Percentiles rank a stretch among this genome's conserved stretches.
Conservation (phyloP, 139 green algal species). For the Raphidocelis subcapitata region DNA sequence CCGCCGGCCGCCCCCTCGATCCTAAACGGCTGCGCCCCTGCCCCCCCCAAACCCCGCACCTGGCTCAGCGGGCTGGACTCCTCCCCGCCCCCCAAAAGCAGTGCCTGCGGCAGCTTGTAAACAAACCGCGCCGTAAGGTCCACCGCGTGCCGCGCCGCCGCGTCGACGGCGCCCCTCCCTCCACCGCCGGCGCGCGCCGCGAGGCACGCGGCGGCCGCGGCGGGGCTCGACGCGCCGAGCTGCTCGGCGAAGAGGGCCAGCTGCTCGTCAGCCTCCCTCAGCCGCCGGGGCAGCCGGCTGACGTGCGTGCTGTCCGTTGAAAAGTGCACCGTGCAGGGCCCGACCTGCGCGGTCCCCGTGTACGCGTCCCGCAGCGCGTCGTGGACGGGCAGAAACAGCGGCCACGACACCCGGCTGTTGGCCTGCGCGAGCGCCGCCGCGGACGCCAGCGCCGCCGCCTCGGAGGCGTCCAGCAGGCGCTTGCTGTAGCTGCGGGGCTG, state of each 20-base stretch:
- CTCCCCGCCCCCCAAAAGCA: not conserved
- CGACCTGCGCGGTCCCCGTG: slow-evolving; percentile 52
- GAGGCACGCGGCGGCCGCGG: slow-evolving; percentile 40
- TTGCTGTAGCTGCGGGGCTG: slow-evolving; percentile 67
- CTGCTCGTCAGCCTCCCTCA: slow-evolving; percentile 46
- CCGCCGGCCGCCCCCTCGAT: not conserved
- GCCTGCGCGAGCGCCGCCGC: slow-evolving; percentile 51
- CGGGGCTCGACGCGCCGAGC: slow-evolving; percentile 35
- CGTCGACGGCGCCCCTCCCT: not conserved
- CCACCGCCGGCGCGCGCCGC: slow-evolving; percentile 12
- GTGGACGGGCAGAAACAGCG: slow-evolving; percentile 74
- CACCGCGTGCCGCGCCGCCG: not conserved
- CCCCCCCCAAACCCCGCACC: no score
- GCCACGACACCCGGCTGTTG: slow-evolving; percentile 40
- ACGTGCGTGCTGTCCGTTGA: slow-evolving; percentile 59
- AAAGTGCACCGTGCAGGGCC: slow-evolving; percentile 29
- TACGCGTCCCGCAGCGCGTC: slow-evolving; percentile 71
- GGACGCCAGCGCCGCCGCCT: slow-evolving; percentile 62
- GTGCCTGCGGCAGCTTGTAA: not conserved
- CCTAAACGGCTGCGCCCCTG: not conserved
- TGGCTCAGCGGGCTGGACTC: no score
- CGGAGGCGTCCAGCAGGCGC: slow-evolving; percentile 60
- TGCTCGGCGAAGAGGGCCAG: slow-evolving; percentile 54
- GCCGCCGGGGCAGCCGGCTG: slow-evolving; percentile 37
- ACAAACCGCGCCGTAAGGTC: slow-evolving; percentile 24